Conservation (phyloP, 805 yeast species). For the Kodamaea laetipori region DNA sequence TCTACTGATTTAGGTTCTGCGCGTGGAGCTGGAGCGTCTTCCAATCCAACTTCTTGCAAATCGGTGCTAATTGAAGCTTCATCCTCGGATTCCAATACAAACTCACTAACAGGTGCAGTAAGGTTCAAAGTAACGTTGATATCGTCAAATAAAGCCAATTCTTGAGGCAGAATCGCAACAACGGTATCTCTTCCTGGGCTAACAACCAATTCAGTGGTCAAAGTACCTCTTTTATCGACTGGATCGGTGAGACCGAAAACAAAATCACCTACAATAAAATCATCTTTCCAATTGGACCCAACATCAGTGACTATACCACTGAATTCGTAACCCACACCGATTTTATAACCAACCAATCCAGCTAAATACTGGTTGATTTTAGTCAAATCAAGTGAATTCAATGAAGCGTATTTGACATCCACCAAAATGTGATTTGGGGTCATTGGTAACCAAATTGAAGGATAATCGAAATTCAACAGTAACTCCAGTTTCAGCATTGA, state of each 20-base stretch:
- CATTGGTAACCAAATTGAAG: constrained; percentile 51
- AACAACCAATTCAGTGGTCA: constrained; percentile 57
- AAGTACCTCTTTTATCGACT: constrained; percentile 53
- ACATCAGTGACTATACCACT: constrained; percentile 59
- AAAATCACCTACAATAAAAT: constrained; percentile 56
- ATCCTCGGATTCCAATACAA: constrained; percentile 11
- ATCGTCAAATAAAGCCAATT: constrained; percentile 21
- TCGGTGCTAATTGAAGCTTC: constrained; percentile 1
- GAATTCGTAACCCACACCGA: constrained; percentile 72
- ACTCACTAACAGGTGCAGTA: constrained; percentile 16
- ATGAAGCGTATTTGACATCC: constrained; percentile 57
- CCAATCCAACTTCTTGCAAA: background rate
- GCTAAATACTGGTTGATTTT: constrained; percentile 56
- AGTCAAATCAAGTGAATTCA: constrained; percentile 68
- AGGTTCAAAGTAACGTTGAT: constrained; percentile 27
- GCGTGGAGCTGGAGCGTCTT: constrained; percentile 5
- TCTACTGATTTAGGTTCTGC: constrained; percentile 4
- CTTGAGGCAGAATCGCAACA: constrained; percentile 29
- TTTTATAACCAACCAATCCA: constrained; percentile 53
- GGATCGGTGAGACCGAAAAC: constrained; percentile 67
- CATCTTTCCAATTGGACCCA: constrained; percentile 45
- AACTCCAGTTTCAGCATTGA: constrained; percentile 45
- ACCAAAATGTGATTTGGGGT: constrained; percentile 52
- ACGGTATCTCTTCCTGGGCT: constrained; percentile 52
- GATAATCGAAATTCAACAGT: constrained; percentile 55